phyloP scores from a whole-genome alignment of 805 yeast genomes.

The Brettanomyces sp. region DNA sequence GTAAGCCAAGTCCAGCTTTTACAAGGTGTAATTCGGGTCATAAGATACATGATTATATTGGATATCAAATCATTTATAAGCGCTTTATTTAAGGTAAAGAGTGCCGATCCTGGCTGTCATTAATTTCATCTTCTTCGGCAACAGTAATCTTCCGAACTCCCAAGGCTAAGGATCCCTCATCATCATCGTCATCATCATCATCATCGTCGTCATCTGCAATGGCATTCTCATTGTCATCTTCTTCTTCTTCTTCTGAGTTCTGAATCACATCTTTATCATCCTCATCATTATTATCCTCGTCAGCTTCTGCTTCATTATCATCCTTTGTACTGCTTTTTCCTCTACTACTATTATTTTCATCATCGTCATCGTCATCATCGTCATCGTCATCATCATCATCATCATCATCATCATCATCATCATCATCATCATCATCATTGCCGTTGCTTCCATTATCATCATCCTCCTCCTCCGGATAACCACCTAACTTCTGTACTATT shows the following conservation, averaged over 20 bases:
- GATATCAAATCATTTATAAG: too few species aligned
- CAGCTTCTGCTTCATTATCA: slow-evolving; percentile 12
- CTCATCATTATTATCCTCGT: slow-evolving; percentile 3
- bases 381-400: slow-evolving; percentile 14
- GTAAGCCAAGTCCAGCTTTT: too few species aligned
- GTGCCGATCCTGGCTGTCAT: slow-evolving; percentile 1
- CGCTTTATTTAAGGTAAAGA: neutral
- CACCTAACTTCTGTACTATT: slow-evolving; percentile 45
- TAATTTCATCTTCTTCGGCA: slow-evolving; percentile 23
- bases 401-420: slow-evolving; percentile 27
- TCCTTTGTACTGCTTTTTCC: slow-evolving; percentile 18
- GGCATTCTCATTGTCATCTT: slow-evolving; percentile 17
- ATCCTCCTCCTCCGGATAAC: slow-evolving; percentile 41
- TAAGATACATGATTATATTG: too few species aligned
- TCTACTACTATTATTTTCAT: slow-evolving; percentile 20
- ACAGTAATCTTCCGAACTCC: slow-evolving; percentile 21
- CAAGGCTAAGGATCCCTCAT: slow-evolving; percentile 10
- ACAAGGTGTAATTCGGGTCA: too few species aligned
- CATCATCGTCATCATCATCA: slow-evolving; percentile 8
- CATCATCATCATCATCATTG: slow-evolving; percentile 24
- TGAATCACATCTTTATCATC: neutral
- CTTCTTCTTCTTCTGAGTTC: slow-evolving; percentile 11
- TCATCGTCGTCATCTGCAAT: slow-evolving; percentile 9
- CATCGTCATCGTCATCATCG: slow-evolving; percentile 21
- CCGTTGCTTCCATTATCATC: slow-evolving; percentile 39